A percentile compares a stretch with the other conserved stretches of the same genome.
phyloP scores from a whole-genome alignment of 2,329 filamentous ascomycete species.

The Chaetomiaceae sp. region DNA sequence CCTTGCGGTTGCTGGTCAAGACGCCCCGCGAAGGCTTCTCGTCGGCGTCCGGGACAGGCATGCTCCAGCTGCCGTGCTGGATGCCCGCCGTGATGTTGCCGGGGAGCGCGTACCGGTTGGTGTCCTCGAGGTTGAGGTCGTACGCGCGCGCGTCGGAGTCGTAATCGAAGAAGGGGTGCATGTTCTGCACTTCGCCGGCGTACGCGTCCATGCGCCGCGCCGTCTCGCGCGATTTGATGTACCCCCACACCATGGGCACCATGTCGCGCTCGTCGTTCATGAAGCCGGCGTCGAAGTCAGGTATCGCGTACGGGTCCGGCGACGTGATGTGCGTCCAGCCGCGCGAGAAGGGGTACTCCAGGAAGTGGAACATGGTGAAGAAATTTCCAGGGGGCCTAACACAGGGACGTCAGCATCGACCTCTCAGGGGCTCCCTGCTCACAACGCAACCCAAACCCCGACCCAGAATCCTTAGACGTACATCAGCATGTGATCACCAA shows the following conservation, averaged over 20 bases:
- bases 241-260: constrained; percentile 80
- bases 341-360: constrained; percentile 73
- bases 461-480: no score
- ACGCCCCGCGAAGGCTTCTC: constrained; percentile 40
- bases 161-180: constrained; percentile 69
- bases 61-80: constrained; percentile 68
- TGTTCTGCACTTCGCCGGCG: constrained; percentile 64
- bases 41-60: constrained; percentile 52
- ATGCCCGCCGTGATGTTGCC: constrained; percentile 69
- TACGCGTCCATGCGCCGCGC: constrained; percentile 74
- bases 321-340: constrained; percentile 67
- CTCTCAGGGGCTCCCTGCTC: no score
- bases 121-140: constrained; percentile 71
- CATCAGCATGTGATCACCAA: constrained; percentile 58
- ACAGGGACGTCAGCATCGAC: constrained; percentile 34
- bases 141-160: constrained; percentile 65
- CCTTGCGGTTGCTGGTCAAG: constrained; percentile 61
- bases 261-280: constrained; percentile 84
- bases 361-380: constrained; percentile 80
- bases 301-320: constrained; percentile 67
- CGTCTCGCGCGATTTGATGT: constrained; percentile 78
- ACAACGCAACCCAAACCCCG: no score
- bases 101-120: constrained; percentile 69
- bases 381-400: constrained; percentile 70
- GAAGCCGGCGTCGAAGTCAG: constrained; percentile 77